Base-by-base conservation (phyloP, 2,329 filamentous ascomycete genomes). In the Metarhizium album region DNA sequence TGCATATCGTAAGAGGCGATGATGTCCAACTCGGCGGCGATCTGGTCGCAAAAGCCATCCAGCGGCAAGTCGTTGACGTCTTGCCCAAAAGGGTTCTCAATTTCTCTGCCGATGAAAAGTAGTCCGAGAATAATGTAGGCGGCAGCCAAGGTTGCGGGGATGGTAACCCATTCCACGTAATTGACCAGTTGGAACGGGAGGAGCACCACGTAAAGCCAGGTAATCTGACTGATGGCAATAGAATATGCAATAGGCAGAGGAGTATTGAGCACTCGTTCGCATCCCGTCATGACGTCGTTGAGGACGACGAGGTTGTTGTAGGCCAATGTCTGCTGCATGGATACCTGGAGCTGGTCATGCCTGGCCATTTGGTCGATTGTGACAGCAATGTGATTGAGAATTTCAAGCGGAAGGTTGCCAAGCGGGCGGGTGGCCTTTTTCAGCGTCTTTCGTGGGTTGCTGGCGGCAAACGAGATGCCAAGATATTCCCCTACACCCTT, bases 51-150 rank as follows among this genome's bases (percentile, higher is more conserved):
- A 72, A 83, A 94, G 14, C 75, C 70, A 62, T 91, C 87, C 2
- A 90, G 74, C 0, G 85, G 84, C 42, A 90, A 70, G 66, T 93
- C 87, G 62, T 93, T 93, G 58, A 90, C 87, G 55, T 93, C 87
- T 56, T 82, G 75, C 52, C 87, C 87, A 64, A 93, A 93, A 5
- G 87, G 87, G 61, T 93, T 89, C 66, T 93, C 87, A 56, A 93
- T 86, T 67, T 93, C 87, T 55, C 81, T 80, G 38, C 87, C 87
- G 59, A 91, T 91, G 55, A 77, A 71, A 31, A 76, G 70, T 45
- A 93, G 80, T 23, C 86, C 86, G 53, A 93, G 79, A 63, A 93
- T 91, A 58, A 93, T 91, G 67, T 91, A 91, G 3, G 85, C 82
- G 2, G 83, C 84, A 3, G 73, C 75, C 16, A 90, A 71, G 43